Conservation (phyloP, 176 grass and related monocot species). For the Alopecurus myosuroides region DNA sequence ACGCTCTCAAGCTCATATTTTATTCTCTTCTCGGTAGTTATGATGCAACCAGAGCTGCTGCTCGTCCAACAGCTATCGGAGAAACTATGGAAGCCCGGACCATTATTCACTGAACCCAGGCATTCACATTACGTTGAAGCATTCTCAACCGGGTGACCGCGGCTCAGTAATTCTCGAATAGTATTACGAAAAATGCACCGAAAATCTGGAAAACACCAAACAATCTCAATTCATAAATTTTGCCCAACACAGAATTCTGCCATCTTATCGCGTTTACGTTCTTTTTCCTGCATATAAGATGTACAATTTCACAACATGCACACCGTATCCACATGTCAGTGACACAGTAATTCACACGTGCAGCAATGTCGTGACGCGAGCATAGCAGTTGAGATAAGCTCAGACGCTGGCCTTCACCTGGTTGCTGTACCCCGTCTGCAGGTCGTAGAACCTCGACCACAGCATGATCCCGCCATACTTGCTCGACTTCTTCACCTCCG, state of each 20-base stretch:
- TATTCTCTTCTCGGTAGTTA: too few species aligned
- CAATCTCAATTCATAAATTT: neutral
- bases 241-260: neutral
- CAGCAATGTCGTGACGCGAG: neutral
- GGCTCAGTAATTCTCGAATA: too few species aligned
- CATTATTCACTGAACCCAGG: too few species aligned
- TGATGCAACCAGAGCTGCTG: too few species aligned
- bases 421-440: slow-evolving; percentile 49
- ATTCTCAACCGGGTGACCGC: too few species aligned
- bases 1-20: too few species aligned
- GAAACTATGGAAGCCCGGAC: too few species aligned
- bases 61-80: too few species aligned
- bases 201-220: too few species aligned
- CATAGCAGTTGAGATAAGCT: neutral
- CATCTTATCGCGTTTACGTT: neutral
- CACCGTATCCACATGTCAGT: neutral
- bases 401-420: slow-evolving; percentile 40
- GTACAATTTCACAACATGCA: neutral
- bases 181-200: too few species aligned
- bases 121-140: too few species aligned
- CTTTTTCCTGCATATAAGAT: neutral
- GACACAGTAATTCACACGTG: neutral
- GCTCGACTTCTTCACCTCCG: slow-evolving; percentile 35
- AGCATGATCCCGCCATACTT: slow-evolving; percentile 85
- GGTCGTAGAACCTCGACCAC: slow-evolving; percentile 69